Evolutionary conservation across 805 yeast genomes (phyloP).

Genomic region (Wickerhamomyces canadensis): DNA sequence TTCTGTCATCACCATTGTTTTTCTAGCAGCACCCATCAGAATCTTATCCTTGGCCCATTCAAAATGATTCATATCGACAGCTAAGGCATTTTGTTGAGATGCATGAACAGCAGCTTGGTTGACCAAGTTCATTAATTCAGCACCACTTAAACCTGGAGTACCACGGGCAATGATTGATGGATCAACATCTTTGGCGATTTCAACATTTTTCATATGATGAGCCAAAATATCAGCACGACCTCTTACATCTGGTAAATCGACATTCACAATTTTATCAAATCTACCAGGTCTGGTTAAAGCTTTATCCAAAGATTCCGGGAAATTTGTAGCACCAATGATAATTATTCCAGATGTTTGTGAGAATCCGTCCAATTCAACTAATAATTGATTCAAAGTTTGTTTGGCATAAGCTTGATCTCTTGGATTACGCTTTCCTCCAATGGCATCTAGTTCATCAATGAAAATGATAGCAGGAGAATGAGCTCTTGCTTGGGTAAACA

Average conservation of each 20-base stretch:
- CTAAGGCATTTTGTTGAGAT: slow-evolving; percentile 83
- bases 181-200: slow-evolving; percentile 79
- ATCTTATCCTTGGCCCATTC: slow-evolving; percentile 99
- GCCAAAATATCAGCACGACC: slow-evolving; percentile 91
- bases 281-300: slow-evolving; percentile 98
- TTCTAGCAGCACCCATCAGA: slow-evolving; percentile 95
- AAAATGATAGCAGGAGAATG: slow-evolving; percentile 96
- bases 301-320: slow-evolving; percentile 94
- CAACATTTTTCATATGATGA: slow-evolving; percentile 89
- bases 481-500: slow-evolving; percentile 87
- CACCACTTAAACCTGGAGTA: slow-evolving; percentile 98
- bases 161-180: slow-evolving; percentile 91
- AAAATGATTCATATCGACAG: slow-evolving; percentile 85
- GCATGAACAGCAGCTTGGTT: slow-evolving; percentile 98
- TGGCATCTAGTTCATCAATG: slow-evolving; percentile 97
- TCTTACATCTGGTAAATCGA: slow-evolving; percentile 95
- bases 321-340: slow-evolving; percentile 96
- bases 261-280: slow-evolving; percentile 92
- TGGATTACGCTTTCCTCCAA: slow-evolving; percentile 97
- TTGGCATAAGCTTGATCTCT: slow-evolving; percentile 97
- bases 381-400: slow-evolving; percentile 91
- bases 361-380: slow-evolving; percentile 94
- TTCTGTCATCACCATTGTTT: slow-evolving; percentile 96
- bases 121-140: slow-evolving; percentile 90
- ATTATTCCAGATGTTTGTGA: slow-evolving; percentile 90